These are phyloP conservation scores for Lepidium didymum DNA, from an alignment of 345 rosid genomes.

Conservation along the genomic window DNA sequence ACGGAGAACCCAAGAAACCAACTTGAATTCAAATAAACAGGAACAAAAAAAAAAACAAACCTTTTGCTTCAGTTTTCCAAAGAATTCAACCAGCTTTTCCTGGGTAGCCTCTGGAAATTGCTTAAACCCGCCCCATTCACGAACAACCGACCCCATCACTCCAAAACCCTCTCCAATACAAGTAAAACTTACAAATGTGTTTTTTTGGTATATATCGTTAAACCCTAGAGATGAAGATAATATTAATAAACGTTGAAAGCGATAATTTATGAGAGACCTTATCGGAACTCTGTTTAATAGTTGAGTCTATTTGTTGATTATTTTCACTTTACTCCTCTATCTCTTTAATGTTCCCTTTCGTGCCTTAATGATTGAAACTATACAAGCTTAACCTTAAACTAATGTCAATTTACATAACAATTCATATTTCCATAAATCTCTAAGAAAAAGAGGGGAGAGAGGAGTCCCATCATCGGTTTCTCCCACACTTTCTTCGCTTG, in stretches of 20 bases:
- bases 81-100: constrained; percentile 48
- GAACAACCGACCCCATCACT: constrained; percentile 44
- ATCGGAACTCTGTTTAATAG: constrained; percentile 11
- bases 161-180: neutral
- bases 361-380: neutral
- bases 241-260: neutral
- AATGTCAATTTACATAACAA: neutral
- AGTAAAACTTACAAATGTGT: neutral
- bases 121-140: constrained; percentile 77
- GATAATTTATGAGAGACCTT: constrained; percentile 2
- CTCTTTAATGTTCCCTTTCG: neutral
- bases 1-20: neutral
- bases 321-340: constrained; percentile 7
- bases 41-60: constrained; percentile 22
- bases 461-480: no score
- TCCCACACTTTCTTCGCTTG: constrained; percentile 41
- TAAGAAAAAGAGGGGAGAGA: no score
- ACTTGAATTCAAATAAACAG: neutral
- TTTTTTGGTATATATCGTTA: neutral
- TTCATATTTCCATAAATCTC: constrained; percentile 8
- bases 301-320: neutral
- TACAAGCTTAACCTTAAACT: neutral
- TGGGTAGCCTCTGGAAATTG: constrained; percentile 73
- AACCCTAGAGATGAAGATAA: neutral
- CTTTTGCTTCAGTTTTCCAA: constrained; percentile 67